These are phyloP conservation scores for Nidularia pulvinata DNA, from an alignment of 768 basidiomycete species.

Conservation along the genomic window DNA sequence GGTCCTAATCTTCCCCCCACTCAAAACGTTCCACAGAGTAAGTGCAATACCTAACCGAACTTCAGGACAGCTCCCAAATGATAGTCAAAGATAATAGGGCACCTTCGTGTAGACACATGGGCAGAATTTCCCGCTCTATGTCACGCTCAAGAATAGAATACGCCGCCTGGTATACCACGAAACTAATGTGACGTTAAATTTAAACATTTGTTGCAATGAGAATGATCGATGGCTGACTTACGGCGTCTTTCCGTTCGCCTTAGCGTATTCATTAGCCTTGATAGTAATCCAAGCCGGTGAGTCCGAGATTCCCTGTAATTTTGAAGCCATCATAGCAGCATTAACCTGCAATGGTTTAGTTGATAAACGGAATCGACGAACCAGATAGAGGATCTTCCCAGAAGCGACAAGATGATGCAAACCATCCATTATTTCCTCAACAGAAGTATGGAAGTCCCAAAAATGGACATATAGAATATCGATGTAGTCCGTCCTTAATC, in stretches of 20 bases:
- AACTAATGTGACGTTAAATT: no score
- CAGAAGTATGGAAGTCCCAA: conserved; percentile 17
- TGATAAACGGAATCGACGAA: conserved; percentile 46
- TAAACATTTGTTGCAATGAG: no score
- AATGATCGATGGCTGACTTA: no score
- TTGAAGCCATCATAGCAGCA: no score
- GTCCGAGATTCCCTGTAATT: conserved; percentile 6
- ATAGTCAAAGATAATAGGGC: conserved; percentile 6
- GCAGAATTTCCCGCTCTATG: conserved; percentile 10
- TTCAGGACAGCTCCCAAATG: not conserved
- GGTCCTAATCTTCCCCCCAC: no score
- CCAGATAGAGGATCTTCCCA: conserved; percentile 53
- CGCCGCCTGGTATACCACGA: conserved; percentile 6
- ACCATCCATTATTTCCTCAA: no score
- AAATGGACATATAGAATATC: no score
- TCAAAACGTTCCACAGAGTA: conserved; percentile 28
- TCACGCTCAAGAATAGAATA: conserved; percentile 5
- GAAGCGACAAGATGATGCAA: conserved; percentile 52
- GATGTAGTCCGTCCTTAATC: conserved; percentile 40
- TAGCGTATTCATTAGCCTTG: conserved; percentile 9
- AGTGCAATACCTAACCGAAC: conserved; percentile 21
- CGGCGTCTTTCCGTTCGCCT: conserved; percentile 6
- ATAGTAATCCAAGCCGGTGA: conserved; percentile 4
- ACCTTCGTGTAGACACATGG: conserved; percentile 31
- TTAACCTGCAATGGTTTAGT: conserved; percentile 52